Evolutionary conservation across 2,329 filamentous ascomycete genomes (phyloP), one percentile per base, ranked within the genome.

Genomic region (Monilinia polystroma): DNA sequence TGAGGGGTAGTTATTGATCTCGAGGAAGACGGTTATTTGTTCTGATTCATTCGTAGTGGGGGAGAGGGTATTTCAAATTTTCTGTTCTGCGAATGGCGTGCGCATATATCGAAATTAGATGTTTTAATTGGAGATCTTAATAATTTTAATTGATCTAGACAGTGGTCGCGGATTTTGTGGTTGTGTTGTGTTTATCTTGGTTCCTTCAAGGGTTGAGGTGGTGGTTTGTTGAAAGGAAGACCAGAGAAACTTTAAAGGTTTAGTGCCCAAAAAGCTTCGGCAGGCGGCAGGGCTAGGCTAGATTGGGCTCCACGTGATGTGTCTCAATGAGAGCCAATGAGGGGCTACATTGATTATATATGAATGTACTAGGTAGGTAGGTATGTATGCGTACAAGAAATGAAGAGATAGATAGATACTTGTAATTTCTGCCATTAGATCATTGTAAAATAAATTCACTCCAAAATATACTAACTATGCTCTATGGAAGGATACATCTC

Each of bases 61-160:
- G 32, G 54, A 32, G 54, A 20, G 57, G 20, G 43, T 38, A 51
- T 49, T 54, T 12, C 43, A 35, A 60, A 26, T 63, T 43, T 62
- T 65, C 64, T 55, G 65, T 43, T 41, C 64, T 66, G 69, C 63
- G 66, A 63, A 16, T 20, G 63, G 68, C 6, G 54, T 66, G 67
- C 66, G 68, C 66, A 68, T 66, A 54, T 49, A 66, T 70, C 23
- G 67, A 70, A 69, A 72, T 72, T 49, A 6, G 11, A 60, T 38
- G 38, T 69, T 49, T 32, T 53, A 60, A 35, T 60, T 60, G 49
- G 23, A 26, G 55, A 66, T 66, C 55, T 29, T 43, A 11, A 51
- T 60, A 20, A 47, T 14, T 14, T 26, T 16, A 53, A 62, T 47
- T 53, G 55, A 66, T 66, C 64, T 47, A 53, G 38, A 26, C 23